phyloP scores from a whole-genome alignment of 2,329 filamentous ascomycete genomes.

The Fusarium falciforme region DNA sequence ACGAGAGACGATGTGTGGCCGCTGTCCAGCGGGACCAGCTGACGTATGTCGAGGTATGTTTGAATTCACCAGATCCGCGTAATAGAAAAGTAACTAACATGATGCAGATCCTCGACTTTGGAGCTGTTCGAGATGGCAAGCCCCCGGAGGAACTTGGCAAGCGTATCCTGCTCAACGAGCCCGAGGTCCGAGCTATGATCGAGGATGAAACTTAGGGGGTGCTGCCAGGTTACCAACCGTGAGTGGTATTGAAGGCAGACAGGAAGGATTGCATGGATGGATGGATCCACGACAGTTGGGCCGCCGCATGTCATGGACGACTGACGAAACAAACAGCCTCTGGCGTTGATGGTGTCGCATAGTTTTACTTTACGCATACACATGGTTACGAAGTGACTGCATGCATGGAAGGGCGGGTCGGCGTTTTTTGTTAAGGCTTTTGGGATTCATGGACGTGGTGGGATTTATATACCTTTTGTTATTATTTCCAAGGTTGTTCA shows the following conservation, averaged over 20 bases:
- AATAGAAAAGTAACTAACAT: constrained; percentile 1
- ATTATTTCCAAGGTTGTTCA: constrained; percentile 26
- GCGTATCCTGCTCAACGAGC: constrained; percentile 75
- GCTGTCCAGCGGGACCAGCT: constrained; percentile 92
- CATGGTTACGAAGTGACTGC: constrained; percentile 39
- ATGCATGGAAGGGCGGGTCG: constrained; percentile 35
- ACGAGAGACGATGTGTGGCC: constrained; percentile 93
- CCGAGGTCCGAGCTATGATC: constrained; percentile 63
- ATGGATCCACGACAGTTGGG: constrained; percentile 25
- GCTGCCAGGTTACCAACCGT: constrained; percentile 5
- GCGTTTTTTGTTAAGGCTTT: constrained; percentile 44
- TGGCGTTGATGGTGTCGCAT: constrained; percentile 40
- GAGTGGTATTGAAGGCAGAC: neutral
- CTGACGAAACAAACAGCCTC: constrained; percentile 27
- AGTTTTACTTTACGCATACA: constrained; percentile 36
- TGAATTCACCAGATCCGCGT: too few relatives aligned
- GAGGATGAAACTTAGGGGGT: constrained; percentile 54
- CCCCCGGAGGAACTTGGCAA: constrained; percentile 81
- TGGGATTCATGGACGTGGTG: constrained; percentile 17
- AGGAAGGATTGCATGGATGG: neutral
- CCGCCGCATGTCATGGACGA: constrained; percentile 15
- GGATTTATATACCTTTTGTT: constrained; percentile 44
- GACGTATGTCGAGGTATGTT: constrained; percentile 92
- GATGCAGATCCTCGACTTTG: constrained; percentile 91
- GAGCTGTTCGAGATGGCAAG: constrained; percentile 89